These are phyloP conservation scores for Candida insectorum DNA, from an alignment of 805 yeast genomes.

Conservation along the genomic window DNA sequence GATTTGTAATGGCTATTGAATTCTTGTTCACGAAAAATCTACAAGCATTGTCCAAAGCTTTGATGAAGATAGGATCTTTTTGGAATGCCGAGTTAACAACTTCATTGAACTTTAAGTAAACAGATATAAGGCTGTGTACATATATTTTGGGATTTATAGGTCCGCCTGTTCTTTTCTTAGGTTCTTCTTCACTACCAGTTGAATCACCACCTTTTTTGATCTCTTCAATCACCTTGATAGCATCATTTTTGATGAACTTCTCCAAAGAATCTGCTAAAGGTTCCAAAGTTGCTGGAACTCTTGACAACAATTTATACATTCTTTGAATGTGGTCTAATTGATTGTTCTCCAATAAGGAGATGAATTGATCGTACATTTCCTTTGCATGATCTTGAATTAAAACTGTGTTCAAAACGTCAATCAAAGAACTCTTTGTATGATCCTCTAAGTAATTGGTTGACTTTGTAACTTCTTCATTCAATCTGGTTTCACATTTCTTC, in stretches of 20 bases:
- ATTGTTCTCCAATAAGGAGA: slow-evolving; percentile 67
- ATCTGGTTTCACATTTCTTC: slow-evolving; percentile 76
- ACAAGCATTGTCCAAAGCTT: slow-evolving; percentile 88
- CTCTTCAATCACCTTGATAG: slow-evolving; percentile 52
- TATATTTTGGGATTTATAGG: slow-evolving; percentile 70
- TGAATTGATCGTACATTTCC: slow-evolving; percentile 73
- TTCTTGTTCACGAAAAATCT: slow-evolving; percentile 79
- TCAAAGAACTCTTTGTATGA: slow-evolving; percentile 73
- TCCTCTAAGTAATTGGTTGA: slow-evolving; percentile 80
- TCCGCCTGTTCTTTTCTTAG: slow-evolving; percentile 15
- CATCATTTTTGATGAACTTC: slow-evolving; percentile 58
- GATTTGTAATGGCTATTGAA: slow-evolving; percentile 64
- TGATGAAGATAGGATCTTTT: slow-evolving; percentile 73
- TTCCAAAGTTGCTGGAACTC: slow-evolving; percentile 76
- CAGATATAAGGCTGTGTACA: slow-evolving; percentile 69
- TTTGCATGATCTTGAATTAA: slow-evolving; percentile 77
- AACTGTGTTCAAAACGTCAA: slow-evolving; percentile 70
- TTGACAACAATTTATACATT: slow-evolving; percentile 69
- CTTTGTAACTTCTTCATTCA: slow-evolving; percentile 78
- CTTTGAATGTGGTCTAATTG: slow-evolving; percentile 71
- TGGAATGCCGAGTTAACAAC: slow-evolving; percentile 68
- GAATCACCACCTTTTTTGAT: slow-evolving; percentile 33
- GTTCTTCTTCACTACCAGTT: slow-evolving; percentile 12
- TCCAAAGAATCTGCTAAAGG: slow-evolving; percentile 75
- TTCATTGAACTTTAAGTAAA: slow-evolving; percentile 63